Base-by-base conservation (phyloP, 2,329 filamentous ascomycete genomes). In the Pseudocercospora pini-densiflorae region DNA sequence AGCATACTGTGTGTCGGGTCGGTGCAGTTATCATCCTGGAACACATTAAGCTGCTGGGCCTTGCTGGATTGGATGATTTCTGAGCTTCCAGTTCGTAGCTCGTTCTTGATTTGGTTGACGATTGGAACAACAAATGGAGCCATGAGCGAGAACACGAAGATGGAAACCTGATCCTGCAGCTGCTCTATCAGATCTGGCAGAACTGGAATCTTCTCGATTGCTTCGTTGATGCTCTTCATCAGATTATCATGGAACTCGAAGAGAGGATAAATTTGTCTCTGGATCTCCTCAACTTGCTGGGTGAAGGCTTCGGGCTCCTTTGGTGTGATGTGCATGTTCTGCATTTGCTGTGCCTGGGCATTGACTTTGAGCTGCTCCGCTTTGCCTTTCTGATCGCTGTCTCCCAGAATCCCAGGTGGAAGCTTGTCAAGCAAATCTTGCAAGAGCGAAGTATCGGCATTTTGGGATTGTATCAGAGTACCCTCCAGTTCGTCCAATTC, bases 1-100 rank as follows among this genome's bases (percentile, higher is more conserved):
- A 97, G 83, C 94, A 97, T 97, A 21, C 92, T 96, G 82, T 97
- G 94, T 1, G 94, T 97, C 0, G 94, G 94, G 75, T 97, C 90
- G 21, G 88, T 89, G 69, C 83, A 91, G 60, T 86, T 69, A 75
- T 96, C 90, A 71, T 97, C 89, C 53, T 91, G 81, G 79, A 97
- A 97, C 59, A 97, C 93, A 71, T 96, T 86, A 74, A 91, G 88
- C 81, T 97, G 93, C 82, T 97, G 90, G 61, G 90, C 87, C 78
- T 90, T 86, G 77, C 92, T 94, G 82, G 90, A 93, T 74, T 92
- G 85, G 70, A 97, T 97, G 74, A 97, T 91, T 79, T 97, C 92
- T 1, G 88, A 89, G 2, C 93, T 95, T 33, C 94, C 94, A 3
- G 91, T 94, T 71, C 90, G 89, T 53, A 97, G 88, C 82, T 97